Evolutionary conservation across 371 early-diverging fungal species (phyloP).

Genomic region (Apophysomyces variabilis): DNA sequence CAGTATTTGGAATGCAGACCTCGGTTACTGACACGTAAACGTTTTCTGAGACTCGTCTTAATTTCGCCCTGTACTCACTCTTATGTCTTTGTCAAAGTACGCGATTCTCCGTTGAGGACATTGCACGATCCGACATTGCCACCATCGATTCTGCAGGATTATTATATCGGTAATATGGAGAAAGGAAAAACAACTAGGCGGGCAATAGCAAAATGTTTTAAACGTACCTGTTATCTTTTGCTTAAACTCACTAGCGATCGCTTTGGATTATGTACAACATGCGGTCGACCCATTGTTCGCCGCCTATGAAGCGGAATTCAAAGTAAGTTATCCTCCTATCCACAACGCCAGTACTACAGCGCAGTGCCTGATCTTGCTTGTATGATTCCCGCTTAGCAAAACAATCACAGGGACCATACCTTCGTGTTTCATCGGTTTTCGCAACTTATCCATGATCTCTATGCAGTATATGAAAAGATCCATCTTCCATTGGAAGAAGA

Average conservation of each 20-base stretch:
- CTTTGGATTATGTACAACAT: neutral
- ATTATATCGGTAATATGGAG: conserved; percentile 17
- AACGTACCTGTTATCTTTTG: neutral
- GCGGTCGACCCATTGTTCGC: too few relatives aligned
- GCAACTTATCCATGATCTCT: neutral
- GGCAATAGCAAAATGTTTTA: neutral
- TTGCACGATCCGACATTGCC: conserved; percentile 19
- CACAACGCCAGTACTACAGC: too few relatives aligned
- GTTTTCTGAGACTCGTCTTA: neutral
- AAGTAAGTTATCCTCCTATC: too few relatives aligned
- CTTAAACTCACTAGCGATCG: neutral
- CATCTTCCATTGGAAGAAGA: neutral
- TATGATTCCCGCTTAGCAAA: too few relatives aligned
- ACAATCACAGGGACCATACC: neutral
- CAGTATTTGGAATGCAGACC: conserved; percentile 7
- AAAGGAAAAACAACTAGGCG: too few relatives aligned
- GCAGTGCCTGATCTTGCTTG: too few relatives aligned
- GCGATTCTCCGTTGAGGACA: conserved; percentile 24
- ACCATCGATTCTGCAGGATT: conserved; percentile 17
- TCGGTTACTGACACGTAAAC: conserved; percentile 19
- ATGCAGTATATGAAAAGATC: neutral
- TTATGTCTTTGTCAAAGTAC: conserved; percentile 14
- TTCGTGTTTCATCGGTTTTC: neutral
- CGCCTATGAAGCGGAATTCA: too few relatives aligned
- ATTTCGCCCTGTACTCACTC: neutral